Conservation (phyloP, 2,329 filamentous ascomycete species). For the Cladosporium phlei region DNA sequence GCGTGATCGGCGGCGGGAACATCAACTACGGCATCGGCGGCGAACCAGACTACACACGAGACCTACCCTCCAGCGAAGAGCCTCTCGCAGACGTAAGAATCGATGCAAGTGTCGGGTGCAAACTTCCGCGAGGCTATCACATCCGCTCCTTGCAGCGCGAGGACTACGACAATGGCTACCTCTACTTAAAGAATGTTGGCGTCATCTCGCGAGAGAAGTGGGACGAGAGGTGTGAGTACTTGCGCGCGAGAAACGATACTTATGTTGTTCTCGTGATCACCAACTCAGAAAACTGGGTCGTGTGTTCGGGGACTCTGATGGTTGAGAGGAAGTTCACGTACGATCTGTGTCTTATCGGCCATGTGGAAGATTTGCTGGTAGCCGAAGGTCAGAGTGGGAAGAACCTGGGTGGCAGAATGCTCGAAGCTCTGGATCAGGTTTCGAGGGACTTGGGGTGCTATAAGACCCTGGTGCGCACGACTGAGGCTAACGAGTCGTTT, state of each 20-base stretch:
- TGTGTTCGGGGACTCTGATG: conserved; percentile 22
- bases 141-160: conserved; percentile 19
- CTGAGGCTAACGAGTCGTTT: conserved; percentile 21
- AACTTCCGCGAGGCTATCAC: conserved; percentile 20
- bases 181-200: conserved; percentile 17
- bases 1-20: conserved; percentile 13
- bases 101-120: conserved; percentile 13
- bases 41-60: conserved; percentile 4
- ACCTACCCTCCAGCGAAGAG: conserved; percentile 13
- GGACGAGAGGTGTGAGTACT: conserved; percentile 21
- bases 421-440: conserved; percentile 20
- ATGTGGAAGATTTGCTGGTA: conserved; percentile 23
- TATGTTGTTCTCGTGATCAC: conserved; percentile 21
- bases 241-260: conserved; percentile 14
- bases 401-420: conserved; percentile 22
- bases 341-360: conserved; percentile 14
- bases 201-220: conserved; percentile 17
- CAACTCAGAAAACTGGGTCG: conserved; percentile 15
- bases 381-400: conserved; percentile 20
- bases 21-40: conserved; percentile 16
- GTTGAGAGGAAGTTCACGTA: conserved; percentile 21
- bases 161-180: conserved; percentile 20
- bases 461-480: conserved; percentile 18
- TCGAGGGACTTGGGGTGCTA: conserved; percentile 20
- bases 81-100: conserved; percentile 17